Evolutionary conservation across 2,329 filamentous ascomycete genomes (phyloP), one percentile per base, ranked within the genome.

Genomic region (Claviceps lovelessii): DNA sequence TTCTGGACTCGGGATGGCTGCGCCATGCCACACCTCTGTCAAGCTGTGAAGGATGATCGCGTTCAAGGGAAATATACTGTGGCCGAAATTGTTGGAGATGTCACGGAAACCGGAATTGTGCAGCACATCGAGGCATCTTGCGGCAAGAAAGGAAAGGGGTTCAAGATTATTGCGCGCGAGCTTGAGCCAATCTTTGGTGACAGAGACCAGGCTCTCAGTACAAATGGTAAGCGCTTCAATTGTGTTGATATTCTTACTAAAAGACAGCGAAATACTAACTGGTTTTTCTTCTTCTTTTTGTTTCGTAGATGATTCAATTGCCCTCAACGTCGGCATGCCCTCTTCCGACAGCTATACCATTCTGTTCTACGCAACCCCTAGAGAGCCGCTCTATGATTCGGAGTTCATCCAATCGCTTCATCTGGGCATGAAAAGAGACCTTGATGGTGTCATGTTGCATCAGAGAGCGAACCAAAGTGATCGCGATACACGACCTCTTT

Each of bases 391-490:
- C 15, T 93, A 94, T 68, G 79, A 88, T 60, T 73, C 82, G 48
- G 74, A 82, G 4, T 85, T 86, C 63, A 72, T 77, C 54, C 77
- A 82, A 52, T 69, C 77, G 13, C 65, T 86, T 51, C 86, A 86
- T 62, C 80, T 83, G 67, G 87, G 91, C 58, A 70, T 93, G 59
- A 93, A 88, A 78, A 80, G 89, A 60, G 70, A 72, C 54, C 57
- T 71, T 8, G 63, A 69, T 23, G 60, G 61, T 28, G 55, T 59
- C n/a, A 54, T 58, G n/a, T 51, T 59, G 28, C 59, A 58, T 59
- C 71, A 68, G 54, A 69, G 70, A 19, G 64, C 66, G 17, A 75
- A 78, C 56, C 63, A 59, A 53, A 72, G 67, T 7, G 67, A 63
- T 7, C 62, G 64, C 53, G 63, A 76, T 55, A 75, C 69, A 41